A percentile compares a stretch with the other conserved stretches of the same genome.
These are phyloP conservation scores for Symbiotaphrina buchneri DNA, from an alignment of 495 filamentous ascomycete species.

Conservation along the genomic window DNA sequence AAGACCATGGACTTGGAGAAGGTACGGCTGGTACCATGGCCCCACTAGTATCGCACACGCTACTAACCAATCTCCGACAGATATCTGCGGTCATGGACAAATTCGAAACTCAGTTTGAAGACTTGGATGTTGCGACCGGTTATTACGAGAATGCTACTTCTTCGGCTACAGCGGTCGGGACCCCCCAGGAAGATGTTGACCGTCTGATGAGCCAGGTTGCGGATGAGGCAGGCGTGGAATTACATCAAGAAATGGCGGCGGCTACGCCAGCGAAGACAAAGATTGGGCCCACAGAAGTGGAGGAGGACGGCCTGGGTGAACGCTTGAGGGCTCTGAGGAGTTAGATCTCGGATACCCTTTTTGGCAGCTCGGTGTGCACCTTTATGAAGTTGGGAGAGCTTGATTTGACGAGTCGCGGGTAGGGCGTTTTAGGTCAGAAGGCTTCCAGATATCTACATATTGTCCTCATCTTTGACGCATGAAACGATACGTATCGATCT, in stretches of 20 bases:
- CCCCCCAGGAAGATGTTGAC: slow-evolving; percentile 69
- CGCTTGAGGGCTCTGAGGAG: slow-evolving; percentile 12
- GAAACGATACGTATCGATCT: too few relatives aligned
- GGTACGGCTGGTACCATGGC: slow-evolving; percentile 11
- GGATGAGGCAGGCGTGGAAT: slow-evolving; percentile 60
- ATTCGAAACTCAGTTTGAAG: slow-evolving; percentile 66
- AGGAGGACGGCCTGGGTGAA: slow-evolving; percentile 38
- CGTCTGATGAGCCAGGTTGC: slow-evolving; percentile 57
- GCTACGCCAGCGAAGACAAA: slow-evolving; percentile 26
- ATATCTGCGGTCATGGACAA: slow-evolving; percentile 46
- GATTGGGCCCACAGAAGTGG: slow-evolving; percentile 32
- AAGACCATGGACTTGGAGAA: slow-evolving; percentile 49
- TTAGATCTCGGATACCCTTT: slow-evolving; percentile 4
- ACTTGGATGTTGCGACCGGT: slow-evolving; percentile 58
- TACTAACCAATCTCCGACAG: slow-evolving; percentile 7
- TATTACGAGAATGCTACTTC: slow-evolving; percentile 72
- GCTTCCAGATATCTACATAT: too few relatives aligned
- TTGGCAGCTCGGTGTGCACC: too few relatives aligned
- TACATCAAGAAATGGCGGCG: slow-evolving; percentile 43
- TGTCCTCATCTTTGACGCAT: too few relatives aligned
- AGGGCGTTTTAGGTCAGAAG: too few relatives aligned
- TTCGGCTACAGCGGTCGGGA: slow-evolving; percentile 47
- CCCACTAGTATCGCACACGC: neutral
- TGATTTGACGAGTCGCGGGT: too few relatives aligned
- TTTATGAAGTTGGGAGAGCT: too few relatives aligned